Base-by-base conservation (phyloP, 2,329 filamentous ascomycete genomes). In the Colletotrichum sansevieriae region DNA sequence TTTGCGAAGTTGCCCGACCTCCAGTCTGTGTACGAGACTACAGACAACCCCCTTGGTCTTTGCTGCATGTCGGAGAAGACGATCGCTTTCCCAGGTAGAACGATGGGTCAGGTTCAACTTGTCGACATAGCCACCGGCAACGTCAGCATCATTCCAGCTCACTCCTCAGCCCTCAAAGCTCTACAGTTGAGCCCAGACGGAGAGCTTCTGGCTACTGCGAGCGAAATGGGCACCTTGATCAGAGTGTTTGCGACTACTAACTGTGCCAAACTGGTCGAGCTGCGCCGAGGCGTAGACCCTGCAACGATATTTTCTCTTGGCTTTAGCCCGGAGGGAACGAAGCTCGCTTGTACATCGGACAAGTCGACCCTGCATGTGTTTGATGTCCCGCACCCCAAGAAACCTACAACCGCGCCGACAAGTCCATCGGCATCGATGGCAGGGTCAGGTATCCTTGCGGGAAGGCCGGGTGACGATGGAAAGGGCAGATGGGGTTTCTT, bases 291-390 rank as follows among this genome's bases (percentile, higher is more conserved):
- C 47, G 91, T 97, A 55, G 96, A 99, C 75, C 91, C 90, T 41
- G 95, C 96, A 15, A 90, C 90, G 62, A 92, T 98, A 72, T 97
- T 93, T 80, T 95, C 93, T 2, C 84, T 99, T 11, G 91, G 92
- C 11, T 96, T 99, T 78, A 97, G 93, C 20, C 95, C 95, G 0
- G 90, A 90, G 1, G 92, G 92, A 59, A 88, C 86, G 49, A 87
- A 94, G 76, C 86, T 98, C 11, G 96, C 96, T 29, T 95, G 94
- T 70, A 98, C 95, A 1, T 98, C 95, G 1, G 96, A 99, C 83
- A 99, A 98, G 81, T 95, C 93, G 6, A 99, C 95, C 0, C 85
- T 99, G 11, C 96, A 99, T 79, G 87, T 99, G 43, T 99, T 98
- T 76, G 94, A 98, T 75, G 85, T 98, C 1, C 91, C 91, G 4